A percentile compares a stretch with the other conserved stretches of the same genome.
These are phyloP conservation scores for Scheffersomyces quercinus DNA, from an alignment of 1,139 yeast species.

Conservation along the genomic window DNA sequence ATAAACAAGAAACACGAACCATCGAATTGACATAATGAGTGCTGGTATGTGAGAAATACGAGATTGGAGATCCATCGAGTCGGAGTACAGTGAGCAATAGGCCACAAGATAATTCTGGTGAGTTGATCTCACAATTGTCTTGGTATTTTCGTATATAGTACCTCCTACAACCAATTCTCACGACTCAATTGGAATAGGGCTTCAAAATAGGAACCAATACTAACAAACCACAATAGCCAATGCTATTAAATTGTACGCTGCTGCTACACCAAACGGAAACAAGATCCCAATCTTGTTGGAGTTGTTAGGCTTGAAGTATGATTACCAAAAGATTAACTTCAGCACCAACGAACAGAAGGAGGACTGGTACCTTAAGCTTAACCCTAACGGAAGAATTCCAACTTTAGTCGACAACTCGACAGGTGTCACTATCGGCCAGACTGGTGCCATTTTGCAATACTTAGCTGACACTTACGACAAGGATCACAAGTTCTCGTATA, in stretches of 20 bases:
- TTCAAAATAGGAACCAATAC: too few species aligned
- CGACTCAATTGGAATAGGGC: too few species aligned
- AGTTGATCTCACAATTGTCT: too few species aligned
- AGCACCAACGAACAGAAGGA: slow-evolving; percentile 44
- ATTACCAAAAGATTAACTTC: slow-evolving; percentile 44
- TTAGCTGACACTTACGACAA: slow-evolving; percentile 59
- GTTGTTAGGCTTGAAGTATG: slow-evolving; percentile 48
- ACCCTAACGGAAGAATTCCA: slow-evolving; percentile 67
- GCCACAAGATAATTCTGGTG: too few species aligned
- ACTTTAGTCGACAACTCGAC: slow-evolving; percentile 48
- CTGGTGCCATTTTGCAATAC: slow-evolving; percentile 60
- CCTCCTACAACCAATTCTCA: too few species aligned
- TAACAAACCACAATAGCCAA: too few species aligned
- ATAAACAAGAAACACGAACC: too few species aligned
- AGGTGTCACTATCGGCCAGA: slow-evolving; percentile 51
- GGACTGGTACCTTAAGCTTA: slow-evolving; percentile 53
- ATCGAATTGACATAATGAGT: too few species aligned
- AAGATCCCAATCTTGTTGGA: slow-evolving; percentile 52
- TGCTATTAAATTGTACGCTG: slow-evolving; percentile 31
- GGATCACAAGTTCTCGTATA: slow-evolving; percentile 49
- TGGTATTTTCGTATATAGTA: too few species aligned
- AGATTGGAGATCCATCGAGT: too few species aligned
- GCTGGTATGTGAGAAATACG: too few species aligned
- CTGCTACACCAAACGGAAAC: slow-evolving; percentile 58
- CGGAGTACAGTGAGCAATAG: too few species aligned